A percentile compares a stretch with the other conserved stretches of the same genome.
Evolutionary conservation across 805 yeast genomes (phyloP).

Genomic region (Yamadazyma insecticola): DNA sequence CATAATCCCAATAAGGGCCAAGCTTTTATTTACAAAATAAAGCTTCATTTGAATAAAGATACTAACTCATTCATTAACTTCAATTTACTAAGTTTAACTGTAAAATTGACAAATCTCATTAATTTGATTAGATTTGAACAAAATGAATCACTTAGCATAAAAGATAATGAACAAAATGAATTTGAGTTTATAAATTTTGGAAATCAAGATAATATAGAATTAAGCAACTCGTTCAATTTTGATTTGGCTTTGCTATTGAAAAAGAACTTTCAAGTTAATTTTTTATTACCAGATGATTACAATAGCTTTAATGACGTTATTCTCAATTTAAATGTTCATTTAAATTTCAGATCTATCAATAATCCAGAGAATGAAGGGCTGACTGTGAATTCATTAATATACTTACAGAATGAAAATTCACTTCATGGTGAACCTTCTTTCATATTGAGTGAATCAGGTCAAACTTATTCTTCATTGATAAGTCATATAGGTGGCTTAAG

Average conservation of each 20-base stretch:
- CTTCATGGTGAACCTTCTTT: conserved; percentile 23
- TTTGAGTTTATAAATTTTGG: too few relatives aligned
- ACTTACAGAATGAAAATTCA: conserved; percentile 15
- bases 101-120: conserved; percentile 44
- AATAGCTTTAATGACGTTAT: conserved; percentile 29
- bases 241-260: conserved; percentile 28
- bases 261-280: conserved; percentile 32
- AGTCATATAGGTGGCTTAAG: conserved; percentile 39
- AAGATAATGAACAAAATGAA: too few relatives aligned
- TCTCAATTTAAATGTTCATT: conserved; percentile 30
- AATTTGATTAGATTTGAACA: conserved; percentile 14
- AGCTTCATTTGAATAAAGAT: conserved; percentile 33
- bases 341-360: conserved; percentile 14
- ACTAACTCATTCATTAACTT: conserved; percentile 55
- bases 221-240: conserved; percentile 16
- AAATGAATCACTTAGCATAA: too few relatives aligned
- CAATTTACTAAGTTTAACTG: conserved; percentile 57
- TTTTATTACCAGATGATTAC: conserved; percentile 30
- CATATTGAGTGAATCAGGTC: conserved; percentile 23
- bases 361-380: neutral
- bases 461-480: conserved; percentile 25
- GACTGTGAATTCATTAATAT: conserved; percentile 19
- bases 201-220: too few relatives aligned
- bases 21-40: conserved; percentile 24
- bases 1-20: conserved; percentile 16